phyloP scores from a whole-genome alignment of 148 eudicot species.

The Camellia sinensis region DNA sequence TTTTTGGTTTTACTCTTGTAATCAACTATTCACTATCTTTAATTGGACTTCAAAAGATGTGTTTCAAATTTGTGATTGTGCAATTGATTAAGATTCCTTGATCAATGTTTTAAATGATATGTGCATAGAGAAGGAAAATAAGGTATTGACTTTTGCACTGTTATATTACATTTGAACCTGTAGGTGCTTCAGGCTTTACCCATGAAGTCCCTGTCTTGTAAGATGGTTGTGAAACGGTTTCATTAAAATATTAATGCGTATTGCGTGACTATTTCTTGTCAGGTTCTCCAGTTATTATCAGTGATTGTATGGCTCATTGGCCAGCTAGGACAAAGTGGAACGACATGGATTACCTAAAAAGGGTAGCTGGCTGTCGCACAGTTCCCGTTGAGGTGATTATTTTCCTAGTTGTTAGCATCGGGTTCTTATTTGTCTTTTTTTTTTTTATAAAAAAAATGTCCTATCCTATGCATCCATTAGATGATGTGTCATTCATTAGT shows the following conservation, averaged over 20 bases:
- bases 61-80: background rate
- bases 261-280: slow-evolving; percentile 59
- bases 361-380: slow-evolving; percentile 88
- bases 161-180: slow-evolving; percentile 8
- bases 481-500: background rate
- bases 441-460: background rate
- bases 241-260: no score
- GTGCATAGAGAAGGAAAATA: background rate
- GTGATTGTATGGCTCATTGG: slow-evolving; percentile 91
- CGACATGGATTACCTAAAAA: slow-evolving; percentile 65
- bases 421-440: background rate
- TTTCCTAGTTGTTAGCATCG: background rate
- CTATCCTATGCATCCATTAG: background rate
- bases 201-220: slow-evolving; percentile 60
- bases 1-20: no score
- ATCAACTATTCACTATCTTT: no score
- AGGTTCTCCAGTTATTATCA: slow-evolving; percentile 81
- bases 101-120: background rate
- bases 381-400: slow-evolving; percentile 97
- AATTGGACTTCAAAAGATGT: no score
- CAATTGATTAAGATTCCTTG: slow-evolving; percentile 4
- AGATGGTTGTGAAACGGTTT: slow-evolving; percentile 49
- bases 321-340: slow-evolving; percentile 90
- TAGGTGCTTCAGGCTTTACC: slow-evolving; percentile 68
- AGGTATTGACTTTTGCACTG: slow-evolving; percentile 10